These are phyloP conservation scores for Globisporangium middletonii DNA, from an alignment of 352 stramenopile species.

Conservation along the genomic window DNA sequence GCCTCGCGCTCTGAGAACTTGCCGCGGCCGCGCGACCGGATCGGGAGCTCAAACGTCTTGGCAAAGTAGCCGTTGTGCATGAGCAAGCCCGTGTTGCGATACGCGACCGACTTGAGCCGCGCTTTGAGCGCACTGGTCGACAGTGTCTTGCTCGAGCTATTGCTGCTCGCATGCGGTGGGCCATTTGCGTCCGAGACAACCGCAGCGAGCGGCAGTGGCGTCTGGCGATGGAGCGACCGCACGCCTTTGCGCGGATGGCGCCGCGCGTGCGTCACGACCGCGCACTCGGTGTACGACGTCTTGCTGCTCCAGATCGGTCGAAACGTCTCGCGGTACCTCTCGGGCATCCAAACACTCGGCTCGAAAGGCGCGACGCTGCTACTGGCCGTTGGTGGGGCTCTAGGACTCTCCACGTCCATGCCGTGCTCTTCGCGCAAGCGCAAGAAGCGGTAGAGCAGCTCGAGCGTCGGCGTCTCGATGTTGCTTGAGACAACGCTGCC, in stretches of 20 bases:
- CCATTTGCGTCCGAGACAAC: conserved; percentile 27
- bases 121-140: conserved; percentile 19
- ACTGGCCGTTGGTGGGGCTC: neutral
- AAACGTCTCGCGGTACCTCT: conserved; percentile 54
- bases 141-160: conserved; percentile 7
- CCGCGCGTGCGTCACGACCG: conserved; percentile 19
- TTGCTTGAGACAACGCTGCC: conserved; percentile 52
- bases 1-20: conserved; percentile 15
- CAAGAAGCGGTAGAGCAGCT: conserved; percentile 40
- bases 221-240: conserved; percentile 50
- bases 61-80: conserved; percentile 44
- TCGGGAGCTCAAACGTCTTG: conserved; percentile 24
- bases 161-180: conserved; percentile 7
- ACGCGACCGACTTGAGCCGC: conserved; percentile 31
- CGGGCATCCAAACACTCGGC: conserved; percentile 30
- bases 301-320: conserved; percentile 60
- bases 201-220: conserved; percentile 28
- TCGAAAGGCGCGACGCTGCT: neutral
- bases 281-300: conserved; percentile 50
- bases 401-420: conserved; percentile 18
- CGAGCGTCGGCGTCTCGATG: conserved; percentile 25
- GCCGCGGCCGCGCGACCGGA: conserved; percentile 7
- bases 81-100: conserved; percentile 47
- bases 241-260: conserved; percentile 21
- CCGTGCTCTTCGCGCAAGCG: conserved; percentile 48